Percentiles rank a stretch among this genome's conserved stretches.
These are phyloP conservation scores for Hibiscus trionum DNA, from an alignment of 345 rosid genomes.

Conservation along the genomic window DNA sequence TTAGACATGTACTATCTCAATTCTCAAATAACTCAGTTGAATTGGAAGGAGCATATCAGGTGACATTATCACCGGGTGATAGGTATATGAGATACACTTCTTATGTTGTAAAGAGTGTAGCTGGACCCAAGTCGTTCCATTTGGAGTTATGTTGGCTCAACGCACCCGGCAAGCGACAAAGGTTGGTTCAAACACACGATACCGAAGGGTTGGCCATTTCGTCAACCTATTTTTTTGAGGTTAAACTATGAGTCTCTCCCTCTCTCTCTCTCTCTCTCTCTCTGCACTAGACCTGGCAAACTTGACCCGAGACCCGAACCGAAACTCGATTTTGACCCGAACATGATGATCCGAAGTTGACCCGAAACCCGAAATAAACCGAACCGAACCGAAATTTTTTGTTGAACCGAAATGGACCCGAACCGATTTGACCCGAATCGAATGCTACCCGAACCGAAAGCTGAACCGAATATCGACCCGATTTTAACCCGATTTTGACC, in stretches of 20 bases:
- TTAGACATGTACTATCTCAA: slow-evolving; percentile 44
- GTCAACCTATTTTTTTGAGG: slow-evolving; percentile 66
- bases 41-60: slow-evolving; percentile 67
- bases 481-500: too few relatives aligned
- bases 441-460: too few relatives aligned
- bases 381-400: too few relatives aligned
- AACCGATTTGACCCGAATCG: too few relatives aligned
- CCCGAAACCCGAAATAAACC: too few relatives aligned
- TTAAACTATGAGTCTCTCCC: slow-evolving; percentile 29
- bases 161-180: slow-evolving; percentile 56
- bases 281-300: too few relatives aligned
- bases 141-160: slow-evolving; percentile 86
- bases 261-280: too few relatives aligned
- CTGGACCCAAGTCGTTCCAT: slow-evolving; percentile 67
- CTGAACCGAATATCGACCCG: too few relatives aligned
- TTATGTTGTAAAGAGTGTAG: slow-evolving; percentile 52
- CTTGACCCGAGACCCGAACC: too few relatives aligned
- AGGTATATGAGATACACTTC: slow-evolving; percentile 84
- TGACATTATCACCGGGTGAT: slow-evolving; percentile 66
- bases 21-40: slow-evolving; percentile 44
- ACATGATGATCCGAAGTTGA: too few relatives aligned
- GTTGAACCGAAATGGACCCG: too few relatives aligned
- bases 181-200: slow-evolving; percentile 71
- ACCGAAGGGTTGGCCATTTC: slow-evolving; percentile 77
- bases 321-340: too few relatives aligned